Conservation (phyloP, 2,329 filamentous ascomycete species). For the Aspergillus versicolor region DNA sequence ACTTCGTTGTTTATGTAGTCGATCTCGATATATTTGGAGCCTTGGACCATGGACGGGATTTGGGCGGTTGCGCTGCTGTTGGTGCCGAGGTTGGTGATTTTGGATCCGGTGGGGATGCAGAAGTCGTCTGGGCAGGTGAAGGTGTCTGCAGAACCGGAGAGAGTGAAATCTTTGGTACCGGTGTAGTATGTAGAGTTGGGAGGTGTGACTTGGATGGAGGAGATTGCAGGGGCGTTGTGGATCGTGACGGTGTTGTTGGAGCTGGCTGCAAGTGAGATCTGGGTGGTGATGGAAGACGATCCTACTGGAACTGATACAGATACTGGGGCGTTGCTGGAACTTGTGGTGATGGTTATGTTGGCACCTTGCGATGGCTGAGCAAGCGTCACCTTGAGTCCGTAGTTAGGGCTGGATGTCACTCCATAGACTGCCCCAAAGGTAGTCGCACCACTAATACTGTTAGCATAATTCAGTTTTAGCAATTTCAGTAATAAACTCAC, state of each 20-base stretch:
- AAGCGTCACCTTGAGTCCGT: conserved; percentile 20
- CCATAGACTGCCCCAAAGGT: conserved; percentile 28
- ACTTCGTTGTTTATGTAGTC: conserved; percentile 57
- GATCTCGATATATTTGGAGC: conserved; percentile 45
- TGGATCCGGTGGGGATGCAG: conserved; percentile 47
- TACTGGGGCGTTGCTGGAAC: background rate
- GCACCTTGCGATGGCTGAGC: conserved; percentile 2
- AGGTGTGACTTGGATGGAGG: conserved; percentile 22
- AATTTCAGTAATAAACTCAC: conserved; percentile 9
- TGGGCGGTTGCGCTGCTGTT: conserved; percentile 34
- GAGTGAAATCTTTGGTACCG: conserved; percentile 32
- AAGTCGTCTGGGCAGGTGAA: conserved; percentile 36
- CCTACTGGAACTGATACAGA: background rate
- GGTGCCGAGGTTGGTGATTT: conserved; percentile 41
- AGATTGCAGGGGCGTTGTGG: conserved; percentile 12
- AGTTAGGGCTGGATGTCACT: conserved; percentile 26
- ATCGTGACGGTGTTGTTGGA: conserved; percentile 28
- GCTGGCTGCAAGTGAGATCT: conserved; percentile 23
- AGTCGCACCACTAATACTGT: conserved; percentile 4
- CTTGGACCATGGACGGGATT: conserved; percentile 34
- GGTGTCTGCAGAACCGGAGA: conserved; percentile 37
- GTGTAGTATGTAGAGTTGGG: conserved; percentile 42
- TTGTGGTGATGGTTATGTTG: conserved; percentile 7
- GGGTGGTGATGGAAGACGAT: conserved; percentile 4
- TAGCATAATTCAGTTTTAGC: background rate